Percentiles rank a stretch among this genome's conserved stretches.
Conservation (phyloP, 352 stramenopile genomes). For the Pythium monospermum region DNA sequence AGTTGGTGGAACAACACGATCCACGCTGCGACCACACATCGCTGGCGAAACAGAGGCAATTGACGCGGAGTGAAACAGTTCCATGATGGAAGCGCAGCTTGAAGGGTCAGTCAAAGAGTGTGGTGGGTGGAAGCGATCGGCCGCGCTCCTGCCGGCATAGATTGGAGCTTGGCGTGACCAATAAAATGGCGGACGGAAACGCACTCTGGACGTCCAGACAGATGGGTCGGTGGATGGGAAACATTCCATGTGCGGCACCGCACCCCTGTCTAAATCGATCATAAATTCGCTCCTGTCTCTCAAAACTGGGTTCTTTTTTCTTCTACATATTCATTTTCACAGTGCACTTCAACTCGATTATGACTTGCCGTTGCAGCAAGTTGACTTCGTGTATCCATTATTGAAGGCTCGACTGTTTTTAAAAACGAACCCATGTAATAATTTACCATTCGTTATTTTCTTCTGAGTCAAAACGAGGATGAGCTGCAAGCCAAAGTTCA, state of each 20-base stretch:
- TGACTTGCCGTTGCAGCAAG: too few species aligned
- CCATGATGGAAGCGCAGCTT: too few species aligned
- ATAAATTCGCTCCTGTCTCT: conserved; percentile 15
- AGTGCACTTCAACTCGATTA: not conserved
- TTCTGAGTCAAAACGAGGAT: conserved; percentile 16
- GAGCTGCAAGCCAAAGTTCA: conserved; percentile 8
- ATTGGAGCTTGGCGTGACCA: too few species aligned
- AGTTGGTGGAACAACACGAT: not conserved
- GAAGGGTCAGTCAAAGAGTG: too few species aligned
- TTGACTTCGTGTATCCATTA: too few species aligned
- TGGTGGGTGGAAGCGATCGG: too few species aligned
- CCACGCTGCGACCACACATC: not conserved
- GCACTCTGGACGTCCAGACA: not conserved
- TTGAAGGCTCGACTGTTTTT: too few species aligned
- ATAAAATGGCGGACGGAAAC: too few species aligned
- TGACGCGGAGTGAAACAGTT: not conserved
- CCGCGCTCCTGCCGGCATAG: too few species aligned
- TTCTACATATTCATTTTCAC: not conserved
- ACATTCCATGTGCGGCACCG: conserved; percentile 11
- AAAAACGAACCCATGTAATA: not conserved
- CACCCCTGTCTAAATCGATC: conserved; percentile 14
- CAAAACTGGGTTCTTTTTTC: conserved; percentile 16
- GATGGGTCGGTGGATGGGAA: not conserved
- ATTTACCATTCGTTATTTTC: conserved; percentile 20
- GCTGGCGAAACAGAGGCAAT: not conserved